Evolutionary conservation across 805 yeast genomes (phyloP).

Genomic region (Candida stauntonica): DNA sequence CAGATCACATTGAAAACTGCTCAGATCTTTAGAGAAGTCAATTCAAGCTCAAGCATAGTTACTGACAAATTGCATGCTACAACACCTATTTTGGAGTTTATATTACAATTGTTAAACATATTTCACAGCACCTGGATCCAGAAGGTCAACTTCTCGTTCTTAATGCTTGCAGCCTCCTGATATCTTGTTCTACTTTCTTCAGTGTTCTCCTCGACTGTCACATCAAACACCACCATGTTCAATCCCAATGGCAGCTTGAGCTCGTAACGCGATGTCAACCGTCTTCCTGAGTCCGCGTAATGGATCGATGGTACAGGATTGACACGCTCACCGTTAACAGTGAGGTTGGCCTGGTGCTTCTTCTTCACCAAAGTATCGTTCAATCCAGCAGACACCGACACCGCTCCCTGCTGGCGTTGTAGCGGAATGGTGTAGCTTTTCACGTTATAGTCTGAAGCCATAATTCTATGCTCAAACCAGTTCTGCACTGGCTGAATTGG

Average conservation of each 20-base stretch:
- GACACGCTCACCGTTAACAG: conserved; percentile 41
- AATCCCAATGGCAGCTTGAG: conserved; percentile 43
- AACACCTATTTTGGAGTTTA: no score
- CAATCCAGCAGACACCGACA: conserved; percentile 41
- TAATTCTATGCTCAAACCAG: conserved; percentile 35
- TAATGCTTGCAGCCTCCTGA: conserved; percentile 11
- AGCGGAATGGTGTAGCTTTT: conserved; percentile 41
- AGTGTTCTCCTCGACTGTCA: conserved; percentile 29
- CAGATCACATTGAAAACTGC: no score
- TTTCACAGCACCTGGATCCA: conserved; percentile 36
- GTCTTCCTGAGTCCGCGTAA: conserved; percentile 30
- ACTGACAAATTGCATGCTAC: no score
- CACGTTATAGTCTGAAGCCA: conserved; percentile 33
- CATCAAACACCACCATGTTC: conserved; percentile 39
- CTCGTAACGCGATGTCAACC: conserved; percentile 37
- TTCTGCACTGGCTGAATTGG: conserved; percentile 25
- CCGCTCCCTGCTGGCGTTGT: conserved; percentile 44
- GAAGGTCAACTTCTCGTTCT: conserved; percentile 31
- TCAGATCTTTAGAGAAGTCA: not conserved
- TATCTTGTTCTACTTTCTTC: conserved; percentile 21
- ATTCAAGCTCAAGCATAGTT: no score
- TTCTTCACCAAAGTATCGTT: conserved; percentile 36
- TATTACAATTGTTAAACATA: not conserved
- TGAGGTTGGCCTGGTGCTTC: conserved; percentile 35
- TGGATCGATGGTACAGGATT: conserved; percentile 40